Percentiles rank a stretch among this genome's conserved stretches.
phyloP scores from a whole-genome alignment of 805 yeast species.

The Wickerhamomyces silvicola region DNA sequence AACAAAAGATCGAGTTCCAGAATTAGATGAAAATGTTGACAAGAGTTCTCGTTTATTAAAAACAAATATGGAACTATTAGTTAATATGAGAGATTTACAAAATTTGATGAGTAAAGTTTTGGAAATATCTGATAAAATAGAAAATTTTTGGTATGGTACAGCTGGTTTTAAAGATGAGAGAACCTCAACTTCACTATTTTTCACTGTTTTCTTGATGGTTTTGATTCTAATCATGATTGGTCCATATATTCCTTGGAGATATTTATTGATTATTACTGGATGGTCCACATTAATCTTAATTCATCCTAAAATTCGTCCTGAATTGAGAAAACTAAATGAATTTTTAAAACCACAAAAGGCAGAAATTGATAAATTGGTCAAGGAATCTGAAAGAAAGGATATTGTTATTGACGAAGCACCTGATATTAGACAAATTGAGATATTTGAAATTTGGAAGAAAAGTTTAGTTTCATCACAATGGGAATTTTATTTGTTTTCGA shows the following conservation, averaged over 20 bases:
- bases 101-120: slow-evolving; percentile 52
- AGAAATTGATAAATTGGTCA: slow-evolving; percentile 26
- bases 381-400: slow-evolving; percentile 35
- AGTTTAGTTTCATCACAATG: slow-evolving; percentile 56
- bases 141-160: slow-evolving; percentile 50
- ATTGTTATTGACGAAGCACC: slow-evolving; percentile 70
- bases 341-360: slow-evolving; percentile 21
- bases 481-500: slow-evolving; percentile 54
- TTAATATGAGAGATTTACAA: slow-evolving; percentile 72
- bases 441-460: slow-evolving; percentile 68
- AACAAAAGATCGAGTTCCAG: slow-evolving; percentile 15
- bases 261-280: slow-evolving; percentile 45
- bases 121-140: slow-evolving; percentile 41
- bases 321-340: slow-evolving; percentile 18
- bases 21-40: slow-evolving; percentile 18
- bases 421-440: slow-evolving; percentile 55
- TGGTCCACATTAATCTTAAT: slow-evolving; percentile 49
- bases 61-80: slow-evolving; percentile 34
- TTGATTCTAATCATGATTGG: slow-evolving; percentile 36
- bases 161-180: slow-evolving; percentile 70
- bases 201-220: slow-evolving; percentile 32
- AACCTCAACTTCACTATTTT: slow-evolving; percentile 54
- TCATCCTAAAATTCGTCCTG: slow-evolving; percentile 50
- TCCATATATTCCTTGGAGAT: slow-evolving; percentile 58
- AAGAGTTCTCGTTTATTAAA: slow-evolving; percentile 17